Conservation (phyloP, 495 filamentous ascomycete genomes). For the Hypoxylon lienhwacheense region DNA sequence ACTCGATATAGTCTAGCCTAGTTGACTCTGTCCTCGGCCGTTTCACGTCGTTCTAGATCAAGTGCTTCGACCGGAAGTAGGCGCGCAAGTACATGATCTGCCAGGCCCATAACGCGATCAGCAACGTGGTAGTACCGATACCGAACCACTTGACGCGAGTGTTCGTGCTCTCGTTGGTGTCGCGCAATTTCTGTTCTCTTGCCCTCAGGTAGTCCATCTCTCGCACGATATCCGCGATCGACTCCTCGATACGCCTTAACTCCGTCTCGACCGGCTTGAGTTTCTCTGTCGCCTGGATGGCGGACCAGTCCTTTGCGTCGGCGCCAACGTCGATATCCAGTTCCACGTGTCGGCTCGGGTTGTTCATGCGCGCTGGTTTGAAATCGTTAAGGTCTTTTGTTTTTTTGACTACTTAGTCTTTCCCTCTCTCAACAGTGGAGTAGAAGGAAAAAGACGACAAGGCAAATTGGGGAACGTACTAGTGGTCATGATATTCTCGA, state of each 20-base stretch:
- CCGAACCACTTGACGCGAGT: conserved; percentile 99
- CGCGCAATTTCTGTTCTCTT: conserved; percentile 91
- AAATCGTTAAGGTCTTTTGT: conserved; percentile 39
- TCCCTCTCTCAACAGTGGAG: conserved; percentile 13
- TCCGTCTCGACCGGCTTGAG: conserved; percentile 97
- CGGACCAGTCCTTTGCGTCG: conserved; percentile 97
- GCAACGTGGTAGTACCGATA: conserved; percentile 89
- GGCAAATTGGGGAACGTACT: conserved; percentile 53
- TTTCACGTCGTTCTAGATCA: conserved; percentile 61
- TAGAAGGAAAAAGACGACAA: conserved; percentile 2
- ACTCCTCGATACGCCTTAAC: conserved; percentile 87
- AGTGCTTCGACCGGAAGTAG: conserved; percentile 95
- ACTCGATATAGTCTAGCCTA: conserved; percentile 4
- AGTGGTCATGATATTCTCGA: conserved; percentile 78
- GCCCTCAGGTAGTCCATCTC: conserved; percentile 92
- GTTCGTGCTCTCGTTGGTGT: conserved; percentile 99
- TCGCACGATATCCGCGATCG: conserved; percentile 75
- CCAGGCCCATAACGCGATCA: conserved; percentile 89
- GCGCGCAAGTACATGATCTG: conserved; percentile 96
- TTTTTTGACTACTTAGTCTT: conserved; percentile 23
- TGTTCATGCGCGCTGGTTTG: conserved; percentile 46
- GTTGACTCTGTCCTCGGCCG: neutral
- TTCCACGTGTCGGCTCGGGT: conserved; percentile 78
- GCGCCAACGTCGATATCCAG: conserved; percentile 98
- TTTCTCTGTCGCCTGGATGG: conserved; percentile 95